phyloP scores from a whole-genome alignment of 164 flowering plant genomes.

The Magnolia officinalis region DNA sequence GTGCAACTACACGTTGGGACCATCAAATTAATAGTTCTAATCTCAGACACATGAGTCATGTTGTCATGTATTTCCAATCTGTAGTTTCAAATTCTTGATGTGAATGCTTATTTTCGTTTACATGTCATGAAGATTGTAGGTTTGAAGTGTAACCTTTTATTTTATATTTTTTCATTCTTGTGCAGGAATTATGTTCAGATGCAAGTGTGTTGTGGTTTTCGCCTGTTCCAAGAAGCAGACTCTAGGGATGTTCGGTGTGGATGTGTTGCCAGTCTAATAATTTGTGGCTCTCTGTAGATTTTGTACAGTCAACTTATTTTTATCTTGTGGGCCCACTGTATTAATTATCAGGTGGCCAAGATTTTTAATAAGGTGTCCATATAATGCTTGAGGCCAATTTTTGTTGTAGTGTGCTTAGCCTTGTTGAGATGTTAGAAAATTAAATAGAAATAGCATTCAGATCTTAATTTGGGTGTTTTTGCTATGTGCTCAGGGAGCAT shows the following conservation, averaged over 20 bases:
- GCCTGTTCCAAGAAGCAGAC: background rate
- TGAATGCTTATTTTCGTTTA: background rate
- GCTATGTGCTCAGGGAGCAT: background rate
- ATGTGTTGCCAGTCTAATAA: background rate
- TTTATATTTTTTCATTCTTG: background rate
- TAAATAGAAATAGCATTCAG: background rate
- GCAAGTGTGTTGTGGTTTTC: background rate
- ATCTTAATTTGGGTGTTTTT: background rate
- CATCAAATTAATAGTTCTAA: too few relatives aligned
- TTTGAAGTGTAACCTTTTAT: background rate
- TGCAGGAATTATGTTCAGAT: background rate
- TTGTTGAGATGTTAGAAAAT: background rate
- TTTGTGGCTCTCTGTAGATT: background rate
- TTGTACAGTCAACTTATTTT: background rate
- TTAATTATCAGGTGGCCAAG: background rate
- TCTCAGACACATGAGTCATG: too few relatives aligned
- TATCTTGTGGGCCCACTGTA: background rate
- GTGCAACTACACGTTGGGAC: background rate
- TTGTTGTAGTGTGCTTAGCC: background rate
- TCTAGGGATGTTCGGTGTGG: background rate
- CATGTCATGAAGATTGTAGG: background rate
- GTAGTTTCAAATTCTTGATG: background rate
- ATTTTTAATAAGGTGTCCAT: background rate
- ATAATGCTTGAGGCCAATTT: background rate
- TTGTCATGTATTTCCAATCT: background rate